Base-by-base conservation (phyloP, 148 eudicot genomes). In the Pouteria glomerata region DNA sequence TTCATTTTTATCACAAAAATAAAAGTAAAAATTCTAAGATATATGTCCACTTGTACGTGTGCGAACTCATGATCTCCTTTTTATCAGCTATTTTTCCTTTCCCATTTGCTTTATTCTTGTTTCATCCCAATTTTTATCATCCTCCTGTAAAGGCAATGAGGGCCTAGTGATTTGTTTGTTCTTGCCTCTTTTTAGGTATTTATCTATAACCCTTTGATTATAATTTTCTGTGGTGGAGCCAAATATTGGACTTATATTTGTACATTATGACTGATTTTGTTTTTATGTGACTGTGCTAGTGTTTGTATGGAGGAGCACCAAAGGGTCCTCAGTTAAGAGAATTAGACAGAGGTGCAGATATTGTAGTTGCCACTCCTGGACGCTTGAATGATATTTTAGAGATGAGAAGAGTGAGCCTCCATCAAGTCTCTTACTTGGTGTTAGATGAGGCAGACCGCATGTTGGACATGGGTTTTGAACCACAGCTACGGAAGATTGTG, bases 391-490 rank as follows among this genome's bases (percentile, higher is more conserved):
- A 95, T 80, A 86, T 95, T 53, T 79, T 95, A 74, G 97, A 95
- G 80, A 84, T 79, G 86, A 90, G 72, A 80, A 86, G 84, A 77
- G 69, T 95, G 33, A 90, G 86, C 78, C 90, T 95, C 44, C 79
- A 83, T 79, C 97, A 95, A 81, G 85, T 95, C 34, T 85, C 97
- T 41, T 92, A 91, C 71, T 82, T 95, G 91, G 99, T 95, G 64
- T 83, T 95, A 70, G 99, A 95, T 77, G 99, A 95, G 80, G 99
- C 99, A 24, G 99, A 95, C 71, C 93, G 99, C 62, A 95, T 95
- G 99, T 81, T 95, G 68, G 99, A 95, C 76, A 95, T 95, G 99
- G 99, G 99, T 15, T 95, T 95, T 76, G 99, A 95, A 79, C 99
- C 99, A 21, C 99, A 95, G 76, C 92, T 95, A 58, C 86, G 97